Base-by-base conservation (phyloP, 2,329 filamentous ascomycete genomes). In the Biscogniauxia marginata region DNA sequence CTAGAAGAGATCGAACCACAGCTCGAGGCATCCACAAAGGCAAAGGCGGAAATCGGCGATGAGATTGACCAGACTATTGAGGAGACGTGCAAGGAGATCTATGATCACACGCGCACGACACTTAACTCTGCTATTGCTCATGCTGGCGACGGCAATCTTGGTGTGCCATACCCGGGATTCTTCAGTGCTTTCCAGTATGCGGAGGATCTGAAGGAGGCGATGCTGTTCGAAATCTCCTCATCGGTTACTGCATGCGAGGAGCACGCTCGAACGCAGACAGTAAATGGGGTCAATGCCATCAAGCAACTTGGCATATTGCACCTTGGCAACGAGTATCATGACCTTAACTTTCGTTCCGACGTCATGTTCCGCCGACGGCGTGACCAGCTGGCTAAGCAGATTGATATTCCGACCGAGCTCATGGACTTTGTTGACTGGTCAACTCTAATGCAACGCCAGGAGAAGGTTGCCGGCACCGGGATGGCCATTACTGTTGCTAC, bases 401-500 rank as follows among this genome's bases (percentile, higher is more conserved):
- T 98, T 16, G 86, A 97, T 58, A 86, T 96, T 19, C 86, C 95
- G 53, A 90, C 95, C 3, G 93, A 99, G 69, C 66, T 96, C 0
- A 89, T 83, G 83, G 95, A 99, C 75, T 98, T 99, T 79, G 90
- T 99, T 67, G 95, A 99, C 73, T 81, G 92, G 72, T 82, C 86
- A 18, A 89, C 86, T 9, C 76, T 98, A 5, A 82, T 96, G 77
- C 91, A 97, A 68, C 84, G 87, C 53, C 93, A 98, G 71, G 95
- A 99, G 74, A 99, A 98, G 80, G 82, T 96, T 54, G 93, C 93
- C 5, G 91, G 93, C 43, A 96, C 93, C 3, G 90, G 95, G 61
- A 93, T 99, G 88, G 95, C 93, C 5, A 81, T 99, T 69, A 99
- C 95, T 1, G 84, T 96, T 34, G 90, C 90, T 8, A 93, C 91